Percentiles rank a stretch among this genome's conserved stretches.
phyloP scores from a whole-genome alignment of 768 basidiomycete genomes.

The Boletellus ananas region DNA sequence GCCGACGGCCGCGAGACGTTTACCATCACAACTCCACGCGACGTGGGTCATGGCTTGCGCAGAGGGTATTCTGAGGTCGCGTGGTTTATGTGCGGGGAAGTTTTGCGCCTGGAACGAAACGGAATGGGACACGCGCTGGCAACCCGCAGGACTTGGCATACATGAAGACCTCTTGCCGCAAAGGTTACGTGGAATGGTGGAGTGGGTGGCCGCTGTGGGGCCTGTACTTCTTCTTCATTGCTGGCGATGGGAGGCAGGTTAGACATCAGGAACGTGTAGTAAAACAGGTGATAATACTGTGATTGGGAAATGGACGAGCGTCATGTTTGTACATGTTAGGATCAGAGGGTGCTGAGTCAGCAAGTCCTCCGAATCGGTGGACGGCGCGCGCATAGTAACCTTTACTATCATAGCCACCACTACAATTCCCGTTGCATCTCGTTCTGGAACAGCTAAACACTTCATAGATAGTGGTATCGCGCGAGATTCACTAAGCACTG shows the following conservation, averaged over 20 bases:
- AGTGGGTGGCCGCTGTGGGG: constrained; percentile 60
- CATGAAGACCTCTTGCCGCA: constrained; percentile 67
- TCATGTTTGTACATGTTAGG: constrained; percentile 25
- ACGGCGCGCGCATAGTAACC: too few relatives aligned
- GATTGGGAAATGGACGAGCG: too few relatives aligned
- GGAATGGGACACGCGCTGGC: constrained; percentile 13
- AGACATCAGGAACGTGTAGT: constrained; percentile 20
- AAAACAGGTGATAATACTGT: not conserved
- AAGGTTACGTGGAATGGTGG: constrained; percentile 73
- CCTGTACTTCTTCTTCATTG: constrained; percentile 55
- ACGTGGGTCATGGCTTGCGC: constrained; percentile 68
- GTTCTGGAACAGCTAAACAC: too few relatives aligned
- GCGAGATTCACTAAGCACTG: not conserved
- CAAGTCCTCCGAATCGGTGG: too few relatives aligned
- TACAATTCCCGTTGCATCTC: too few relatives aligned
- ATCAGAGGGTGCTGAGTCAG: constrained; percentile 13
- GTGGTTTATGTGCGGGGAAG: constrained; percentile 76
- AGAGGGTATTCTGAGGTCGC: constrained; percentile 65
- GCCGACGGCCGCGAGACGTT: constrained; percentile 76
- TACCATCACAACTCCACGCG: constrained; percentile 83
- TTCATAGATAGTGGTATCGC: not conserved
- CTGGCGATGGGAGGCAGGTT: constrained; percentile 15
- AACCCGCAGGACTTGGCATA: constrained; percentile 32
- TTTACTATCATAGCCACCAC: too few relatives aligned
- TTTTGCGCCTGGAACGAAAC: constrained; percentile 55